A percentile compares a stretch with the other conserved stretches of the same genome.
phyloP scores from a whole-genome alignment of 352 stramenopile genomes.

The Phytophthora europaea region DNA sequence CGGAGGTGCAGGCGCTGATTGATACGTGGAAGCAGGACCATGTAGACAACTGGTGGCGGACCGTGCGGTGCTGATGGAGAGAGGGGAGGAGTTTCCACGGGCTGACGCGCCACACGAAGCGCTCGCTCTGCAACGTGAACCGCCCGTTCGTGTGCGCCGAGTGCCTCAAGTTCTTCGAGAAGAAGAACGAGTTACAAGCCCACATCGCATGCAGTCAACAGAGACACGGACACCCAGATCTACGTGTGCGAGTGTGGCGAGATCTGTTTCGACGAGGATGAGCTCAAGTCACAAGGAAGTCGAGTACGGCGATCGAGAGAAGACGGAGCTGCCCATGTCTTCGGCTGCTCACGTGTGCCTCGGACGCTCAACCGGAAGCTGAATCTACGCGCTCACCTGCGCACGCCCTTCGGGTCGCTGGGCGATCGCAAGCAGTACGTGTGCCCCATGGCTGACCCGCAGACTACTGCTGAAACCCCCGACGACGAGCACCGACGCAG shows the following conservation, averaged over 20 bases:
- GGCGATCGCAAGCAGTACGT: constrained; percentile 70
- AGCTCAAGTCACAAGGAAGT: constrained; percentile 48
- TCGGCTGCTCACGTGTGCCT: constrained; percentile 45
- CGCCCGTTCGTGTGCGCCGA: constrained; percentile 65
- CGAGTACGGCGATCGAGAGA: constrained; percentile 29
- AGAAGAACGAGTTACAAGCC: constrained; percentile 81
- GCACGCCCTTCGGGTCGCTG: constrained; percentile 70
- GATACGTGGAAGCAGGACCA: no score
- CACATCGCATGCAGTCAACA: constrained; percentile 51
- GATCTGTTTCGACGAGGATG: constrained; percentile 61
- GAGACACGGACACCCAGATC: constrained; percentile 50
- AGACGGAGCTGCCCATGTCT: no score
- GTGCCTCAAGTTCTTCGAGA: constrained; percentile 82
- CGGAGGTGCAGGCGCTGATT: no score
- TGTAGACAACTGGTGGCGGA: no score
- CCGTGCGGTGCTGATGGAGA: no score
- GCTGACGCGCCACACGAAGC: constrained; percentile 61
- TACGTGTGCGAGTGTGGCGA: constrained; percentile 68
- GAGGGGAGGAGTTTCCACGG: no score
- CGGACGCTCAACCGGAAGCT: constrained; percentile 58
- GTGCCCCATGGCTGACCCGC: no score
- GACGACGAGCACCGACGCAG: no score
- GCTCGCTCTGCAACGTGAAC: constrained; percentile 62
- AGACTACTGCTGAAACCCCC: no score
- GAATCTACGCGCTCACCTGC: constrained; percentile 66